These are phyloP conservation scores for Onygenales sp. DNA, from an alignment of 2,329 filamentous ascomycete genomes.

Conservation along the genomic window DNA sequence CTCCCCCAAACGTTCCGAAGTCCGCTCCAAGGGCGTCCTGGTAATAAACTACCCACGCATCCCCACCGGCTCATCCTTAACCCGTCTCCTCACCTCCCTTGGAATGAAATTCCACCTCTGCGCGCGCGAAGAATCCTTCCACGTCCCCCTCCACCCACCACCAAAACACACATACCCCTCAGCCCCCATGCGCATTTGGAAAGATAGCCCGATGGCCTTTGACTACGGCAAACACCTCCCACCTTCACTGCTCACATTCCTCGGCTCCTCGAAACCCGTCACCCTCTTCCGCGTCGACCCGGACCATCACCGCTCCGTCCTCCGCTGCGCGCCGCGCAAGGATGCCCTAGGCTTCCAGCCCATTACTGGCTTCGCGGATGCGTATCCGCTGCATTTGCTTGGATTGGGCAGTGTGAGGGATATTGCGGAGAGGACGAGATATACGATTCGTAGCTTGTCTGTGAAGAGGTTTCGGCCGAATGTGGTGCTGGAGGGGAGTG, in stretches of 20 bases:
- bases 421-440: constrained; percentile 34
- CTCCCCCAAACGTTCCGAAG: constrained; percentile 33
- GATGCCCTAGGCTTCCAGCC: constrained; percentile 44
- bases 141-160: constrained; percentile 44
- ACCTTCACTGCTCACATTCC: constrained; percentile 39
- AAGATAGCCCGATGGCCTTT: constrained; percentile 38
- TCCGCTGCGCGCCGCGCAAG: constrained; percentile 44
- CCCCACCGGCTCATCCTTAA: constrained; percentile 8
- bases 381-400: constrained; percentile 49
- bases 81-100: constrained; percentile 13
- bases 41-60: constrained; percentile 38
- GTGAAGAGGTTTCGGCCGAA: constrained; percentile 50
- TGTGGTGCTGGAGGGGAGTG: constrained; percentile 45
- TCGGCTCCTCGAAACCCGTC: constrained; percentile 38
- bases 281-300: constrained; percentile 46
- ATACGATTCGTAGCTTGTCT: constrained; percentile 34
- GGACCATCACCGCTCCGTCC: constrained; percentile 38
- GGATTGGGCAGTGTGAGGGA: constrained; percentile 46
- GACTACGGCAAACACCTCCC: constrained; percentile 34
- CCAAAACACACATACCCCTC: constrained; percentile 33
- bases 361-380: constrained; percentile 47
- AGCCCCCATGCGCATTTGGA: constrained; percentile 46
- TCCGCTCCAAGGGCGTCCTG: constrained; percentile 44
- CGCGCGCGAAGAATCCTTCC: constrained; percentile 35
- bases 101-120: constrained; percentile 22